phyloP scores from a whole-genome alignment of 2,329 filamentous ascomycete species.

The Pseudogymnoascus sp. region DNA sequence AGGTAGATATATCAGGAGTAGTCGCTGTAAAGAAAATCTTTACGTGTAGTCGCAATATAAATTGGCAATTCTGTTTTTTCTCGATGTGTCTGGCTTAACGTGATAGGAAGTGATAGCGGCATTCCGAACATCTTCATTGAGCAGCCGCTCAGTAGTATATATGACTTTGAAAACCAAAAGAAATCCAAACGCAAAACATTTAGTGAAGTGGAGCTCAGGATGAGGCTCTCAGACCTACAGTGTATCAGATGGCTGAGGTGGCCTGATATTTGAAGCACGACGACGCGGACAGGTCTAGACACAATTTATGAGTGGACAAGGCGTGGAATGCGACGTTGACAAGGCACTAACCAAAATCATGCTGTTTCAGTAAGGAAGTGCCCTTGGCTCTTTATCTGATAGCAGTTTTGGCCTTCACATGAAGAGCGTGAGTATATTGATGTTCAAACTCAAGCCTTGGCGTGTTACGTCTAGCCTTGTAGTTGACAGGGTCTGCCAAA shows the following conservation, averaged over 20 bases:
- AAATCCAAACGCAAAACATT: not conserved
- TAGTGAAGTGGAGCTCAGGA: not conserved
- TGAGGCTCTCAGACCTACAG: constrained; percentile 5
- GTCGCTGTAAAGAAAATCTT: not conserved
- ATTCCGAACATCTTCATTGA: not conserved
- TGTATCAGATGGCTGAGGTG: constrained; percentile 2
- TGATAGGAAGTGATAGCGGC: not conserved
- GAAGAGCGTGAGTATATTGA: not conserved
- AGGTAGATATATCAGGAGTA: not conserved
- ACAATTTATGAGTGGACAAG: not conserved
- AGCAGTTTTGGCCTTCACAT: not conserved
- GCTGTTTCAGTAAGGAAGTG: not conserved
- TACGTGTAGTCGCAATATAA: not conserved
- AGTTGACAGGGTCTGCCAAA: not conserved
- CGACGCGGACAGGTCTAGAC: not conserved
- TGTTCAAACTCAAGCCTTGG: not conserved
- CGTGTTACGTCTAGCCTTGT: not conserved
- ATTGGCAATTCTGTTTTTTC: not conserved
- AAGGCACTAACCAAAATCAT: not conserved
- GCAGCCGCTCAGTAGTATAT: not conserved
- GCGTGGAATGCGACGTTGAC: not conserved
- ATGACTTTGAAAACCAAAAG: not conserved
- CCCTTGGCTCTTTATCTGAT: not conserved
- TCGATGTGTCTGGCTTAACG: not conserved
- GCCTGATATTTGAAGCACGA: constrained; percentile 6